Conservation (phyloP, 1,284 basidiomycete species). For the Exobasidium rhododendri region DNA sequence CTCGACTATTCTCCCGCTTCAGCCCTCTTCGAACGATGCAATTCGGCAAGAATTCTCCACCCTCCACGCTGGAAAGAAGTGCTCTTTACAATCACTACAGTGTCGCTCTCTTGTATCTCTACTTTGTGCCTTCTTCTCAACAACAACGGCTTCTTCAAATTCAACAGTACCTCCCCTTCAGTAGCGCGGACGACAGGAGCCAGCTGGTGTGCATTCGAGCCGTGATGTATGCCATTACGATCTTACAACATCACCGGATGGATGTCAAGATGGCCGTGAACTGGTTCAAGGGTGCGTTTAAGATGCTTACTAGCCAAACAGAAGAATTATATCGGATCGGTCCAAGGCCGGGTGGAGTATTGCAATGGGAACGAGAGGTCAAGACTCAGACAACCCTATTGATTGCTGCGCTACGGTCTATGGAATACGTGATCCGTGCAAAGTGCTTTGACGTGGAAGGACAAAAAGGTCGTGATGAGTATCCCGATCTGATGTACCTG, state of each 20-base stretch:
- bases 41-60: constrained; percentile 39
- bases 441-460: constrained; percentile 15
- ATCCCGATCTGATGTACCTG: constrained; percentile 68
- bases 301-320: constrained; percentile 64
- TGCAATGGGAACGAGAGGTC: not conserved
- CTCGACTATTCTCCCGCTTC: constrained; percentile 73
- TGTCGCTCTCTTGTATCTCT: constrained; percentile 71
- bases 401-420: constrained; percentile 59
- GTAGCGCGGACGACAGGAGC: constrained; percentile 67
- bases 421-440: constrained; percentile 63
- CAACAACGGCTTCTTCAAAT: constrained; percentile 64
- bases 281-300: constrained; percentile 70
- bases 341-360: not conserved
- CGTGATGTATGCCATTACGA: constrained; percentile 70
- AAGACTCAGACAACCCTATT: constrained; percentile 30
- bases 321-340: constrained; percentile 37
- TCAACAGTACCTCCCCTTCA: constrained; percentile 68
- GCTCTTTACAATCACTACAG: constrained; percentile 83
- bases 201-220: constrained; percentile 73
- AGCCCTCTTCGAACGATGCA: constrained; percentile 70
- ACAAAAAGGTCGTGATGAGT: constrained; percentile 45
- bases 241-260: constrained; percentile 65
- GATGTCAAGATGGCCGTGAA: constrained; percentile 63
- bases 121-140: constrained; percentile 66
- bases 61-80: constrained; percentile 66